These are phyloP conservation scores for Lupinus albus DNA, from an alignment of 306 rosid genomes.

Conservation along the genomic window DNA sequence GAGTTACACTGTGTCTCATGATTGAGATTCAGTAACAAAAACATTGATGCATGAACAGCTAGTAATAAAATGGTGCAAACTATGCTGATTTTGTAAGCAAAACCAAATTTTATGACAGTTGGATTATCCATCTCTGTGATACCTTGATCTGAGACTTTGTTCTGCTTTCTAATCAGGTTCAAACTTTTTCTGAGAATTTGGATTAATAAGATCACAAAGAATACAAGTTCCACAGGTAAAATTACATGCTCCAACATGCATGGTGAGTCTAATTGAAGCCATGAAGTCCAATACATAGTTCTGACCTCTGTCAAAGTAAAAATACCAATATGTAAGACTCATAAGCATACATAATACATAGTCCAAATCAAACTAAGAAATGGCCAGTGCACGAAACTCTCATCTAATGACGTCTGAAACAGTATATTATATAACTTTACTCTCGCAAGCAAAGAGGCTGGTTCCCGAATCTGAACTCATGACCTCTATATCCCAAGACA, in stretches of 20 bases:
- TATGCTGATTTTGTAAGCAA: slow-evolving; percentile 56
- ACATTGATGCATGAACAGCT: slow-evolving; percentile 48
- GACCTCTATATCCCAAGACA: no score
- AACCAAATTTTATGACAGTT: slow-evolving; percentile 41
- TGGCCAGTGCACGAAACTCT: no score
- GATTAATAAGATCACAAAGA: slow-evolving; percentile 48
- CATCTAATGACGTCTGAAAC: no score
- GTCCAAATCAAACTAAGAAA: neutral
- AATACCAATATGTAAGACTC: slow-evolving; percentile 3
- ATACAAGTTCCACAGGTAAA: slow-evolving; percentile 58
- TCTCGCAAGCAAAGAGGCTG: no score
- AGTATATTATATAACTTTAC: no score
- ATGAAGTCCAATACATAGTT: slow-evolving; percentile 42
- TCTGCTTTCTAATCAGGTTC: slow-evolving; percentile 37
- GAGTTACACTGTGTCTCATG: slow-evolving; percentile 59
- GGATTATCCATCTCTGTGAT: slow-evolving; percentile 42
- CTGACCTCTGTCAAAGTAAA: slow-evolving; percentile 48
- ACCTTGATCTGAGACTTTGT: slow-evolving; percentile 40
- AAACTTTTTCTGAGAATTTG: slow-evolving; percentile 38
- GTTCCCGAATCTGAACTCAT: no score
- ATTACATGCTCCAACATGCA: slow-evolving; percentile 71
- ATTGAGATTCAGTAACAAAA: slow-evolving; percentile 43
- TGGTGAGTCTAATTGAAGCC: slow-evolving; percentile 61
- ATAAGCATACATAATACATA: neutral
- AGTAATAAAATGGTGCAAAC: slow-evolving; percentile 54